Evolutionary conservation across 2,329 filamentous ascomycete species (phyloP).

Genomic region (Diaporthe vaccinii): DNA sequence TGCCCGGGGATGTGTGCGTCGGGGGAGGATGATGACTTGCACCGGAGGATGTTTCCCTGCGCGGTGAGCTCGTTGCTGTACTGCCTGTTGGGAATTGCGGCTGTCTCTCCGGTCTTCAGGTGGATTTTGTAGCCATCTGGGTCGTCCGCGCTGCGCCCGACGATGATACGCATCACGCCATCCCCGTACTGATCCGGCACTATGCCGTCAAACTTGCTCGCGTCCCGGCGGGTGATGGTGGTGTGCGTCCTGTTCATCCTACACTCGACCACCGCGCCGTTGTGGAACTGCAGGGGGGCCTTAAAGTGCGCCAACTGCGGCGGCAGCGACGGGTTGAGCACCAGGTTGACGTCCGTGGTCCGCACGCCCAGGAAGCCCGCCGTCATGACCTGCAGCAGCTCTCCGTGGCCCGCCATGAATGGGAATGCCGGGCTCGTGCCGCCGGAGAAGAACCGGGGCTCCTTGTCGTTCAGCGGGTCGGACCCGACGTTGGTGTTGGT

Average conservation of each 20-base stretch:
- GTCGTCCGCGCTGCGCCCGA: neutral
- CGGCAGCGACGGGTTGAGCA: neutral
- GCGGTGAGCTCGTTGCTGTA: neutral
- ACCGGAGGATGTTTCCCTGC: neutral
- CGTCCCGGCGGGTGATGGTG: neutral
- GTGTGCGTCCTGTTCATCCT: conserved; percentile 13
- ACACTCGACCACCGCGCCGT: neutral
- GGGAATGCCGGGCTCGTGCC: neutral
- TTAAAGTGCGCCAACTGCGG: conserved; percentile 3
- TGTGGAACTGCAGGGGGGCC: neutral
- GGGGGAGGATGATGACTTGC: neutral
- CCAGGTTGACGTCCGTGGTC: neutral
- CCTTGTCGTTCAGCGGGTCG: neutral
- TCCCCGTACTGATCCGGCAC: neutral
- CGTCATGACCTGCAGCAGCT: neutral
- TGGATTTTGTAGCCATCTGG: neutral
- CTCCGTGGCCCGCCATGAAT: neutral
- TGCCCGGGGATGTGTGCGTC: neutral
- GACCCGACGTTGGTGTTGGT: neutral
- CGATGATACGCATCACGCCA: neutral
- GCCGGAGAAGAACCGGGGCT: neutral
- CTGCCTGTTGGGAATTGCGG: neutral
- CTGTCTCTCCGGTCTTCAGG: neutral
- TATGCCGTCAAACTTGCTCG: neutral
- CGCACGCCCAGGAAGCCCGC: neutral